Base-by-base conservation (phyloP, 768 basidiomycete species). In the Termitomyces sp. region DNA sequence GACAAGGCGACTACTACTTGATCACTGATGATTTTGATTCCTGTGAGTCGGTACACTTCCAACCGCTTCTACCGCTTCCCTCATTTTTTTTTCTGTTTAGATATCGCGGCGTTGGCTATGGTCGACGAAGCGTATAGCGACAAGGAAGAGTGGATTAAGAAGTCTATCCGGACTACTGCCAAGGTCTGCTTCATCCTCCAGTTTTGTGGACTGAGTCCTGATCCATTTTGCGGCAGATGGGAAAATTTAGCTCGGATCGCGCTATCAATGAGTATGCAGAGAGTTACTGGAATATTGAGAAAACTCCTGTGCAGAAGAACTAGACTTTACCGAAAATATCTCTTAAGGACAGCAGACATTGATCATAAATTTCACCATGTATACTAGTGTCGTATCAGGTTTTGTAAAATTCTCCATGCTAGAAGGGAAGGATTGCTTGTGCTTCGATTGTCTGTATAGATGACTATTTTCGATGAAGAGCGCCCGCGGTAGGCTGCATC, bases 1-100 rank as follows among this genome's bases (percentile, higher is more conserved):
- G 86, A 43, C 84, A 90, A 66, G 81, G 82, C 46, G 90, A 94
- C 63, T 84, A 88, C 70, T 92, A 91, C 71, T 79, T 94, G 52
- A 69, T 96, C 58, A 86, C 91, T 0, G 95, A 98, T 69, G 95
- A 98, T 76, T 98, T 98, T 68, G 91, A 94, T 63, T 94, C 93
- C 9, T 96, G 87, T 94, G 52, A 61, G 87, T 75, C 41, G 13
- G 44, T 5, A 26, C 0, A 9, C 4, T 26, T 33, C 46, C 20
- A 49, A 30, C 6, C 23, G 20, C 30, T 5, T n/a, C 10, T 35
- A 32, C 20, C 20, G 9, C 32, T 56, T n/a, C n/a, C 63, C 26
- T 50, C 18, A 64, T 16, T 38, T 20, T 12, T 28, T 41, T 10
- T 23, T n/a, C 48, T 55, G 13, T 48, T 50, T 65, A 89, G 89